phyloP scores from a whole-genome alignment of 768 basidiomycete genomes.

The Chalciporus pseudorubinellus region DNA sequence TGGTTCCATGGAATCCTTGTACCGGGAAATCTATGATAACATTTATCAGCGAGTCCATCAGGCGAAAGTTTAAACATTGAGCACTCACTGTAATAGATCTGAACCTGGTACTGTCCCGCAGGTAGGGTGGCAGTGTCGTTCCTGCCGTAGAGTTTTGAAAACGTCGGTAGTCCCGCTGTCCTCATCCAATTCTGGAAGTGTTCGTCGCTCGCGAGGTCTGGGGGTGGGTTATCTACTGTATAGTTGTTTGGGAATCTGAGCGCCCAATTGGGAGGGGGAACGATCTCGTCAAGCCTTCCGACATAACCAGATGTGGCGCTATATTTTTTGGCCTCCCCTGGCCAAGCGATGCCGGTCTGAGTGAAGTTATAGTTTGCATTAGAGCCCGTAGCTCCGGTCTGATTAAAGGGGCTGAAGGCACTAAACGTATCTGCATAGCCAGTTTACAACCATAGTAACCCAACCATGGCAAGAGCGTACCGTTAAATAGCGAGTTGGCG shows the following conservation, averaged over 20 bases:
- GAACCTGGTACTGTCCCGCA: constrained; percentile 73
- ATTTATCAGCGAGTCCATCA: constrained; percentile 3
- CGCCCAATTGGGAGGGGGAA: constrained; percentile 94
- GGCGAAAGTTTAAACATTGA: neutral
- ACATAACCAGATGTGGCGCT: constrained; percentile 52
- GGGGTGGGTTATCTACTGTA: constrained; percentile 58
- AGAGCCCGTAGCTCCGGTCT: too few species aligned
- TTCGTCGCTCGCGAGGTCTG: constrained; percentile 73
- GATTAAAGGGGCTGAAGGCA: constrained; percentile 49
- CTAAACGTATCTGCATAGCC: constrained; percentile 69
- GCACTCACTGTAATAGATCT: constrained; percentile 70
- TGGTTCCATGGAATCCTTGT: constrained; percentile 85
- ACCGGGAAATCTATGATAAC: constrained; percentile 84
- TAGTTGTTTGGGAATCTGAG: constrained; percentile 73
- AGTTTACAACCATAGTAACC: neutral
- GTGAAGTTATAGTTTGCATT: constrained; percentile 70
- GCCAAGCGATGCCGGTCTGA: constrained; percentile 87
- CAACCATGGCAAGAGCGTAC: constrained; percentile 38
- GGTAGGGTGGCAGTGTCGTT: constrained; percentile 76
- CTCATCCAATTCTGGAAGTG: constrained; percentile 99
- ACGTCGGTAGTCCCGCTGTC: constrained; percentile 94
- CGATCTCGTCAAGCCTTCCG: constrained; percentile 55
- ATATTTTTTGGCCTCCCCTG: constrained; percentile 92
- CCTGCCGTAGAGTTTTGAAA: constrained; percentile 90
- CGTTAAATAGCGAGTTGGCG: constrained; percentile 96